These are phyloP conservation scores for Metschnikowia cubensis DNA, from an alignment of 805 yeast genomes.

Conservation along the genomic window DNA sequence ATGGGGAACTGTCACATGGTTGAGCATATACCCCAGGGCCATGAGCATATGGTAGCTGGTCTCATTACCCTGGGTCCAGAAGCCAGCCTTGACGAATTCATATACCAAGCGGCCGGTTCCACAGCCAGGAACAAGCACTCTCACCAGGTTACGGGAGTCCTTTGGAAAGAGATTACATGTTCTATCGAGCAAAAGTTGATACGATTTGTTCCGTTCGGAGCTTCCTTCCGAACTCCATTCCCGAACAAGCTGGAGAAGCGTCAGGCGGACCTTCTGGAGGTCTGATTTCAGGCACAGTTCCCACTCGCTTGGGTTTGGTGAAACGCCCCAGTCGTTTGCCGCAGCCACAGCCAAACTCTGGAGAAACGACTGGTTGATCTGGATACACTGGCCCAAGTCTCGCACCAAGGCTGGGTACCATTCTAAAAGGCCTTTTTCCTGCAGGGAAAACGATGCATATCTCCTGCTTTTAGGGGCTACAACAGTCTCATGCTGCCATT, in stretches of 20 bases:
- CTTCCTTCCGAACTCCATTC: constrained; percentile 61
- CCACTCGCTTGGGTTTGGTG: constrained; percentile 40
- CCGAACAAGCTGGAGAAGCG: constrained; percentile 52
- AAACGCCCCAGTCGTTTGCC: constrained; percentile 50
- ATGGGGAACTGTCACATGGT: constrained; percentile 39
- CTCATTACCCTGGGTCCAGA: constrained; percentile 64
- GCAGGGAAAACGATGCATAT: constrained; percentile 27
- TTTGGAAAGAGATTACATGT: constrained; percentile 37
- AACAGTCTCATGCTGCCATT: constrained; percentile 31
- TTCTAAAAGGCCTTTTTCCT: constrained; percentile 43
- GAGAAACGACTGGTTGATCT: constrained; percentile 43
- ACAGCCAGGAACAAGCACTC: constrained; percentile 59
- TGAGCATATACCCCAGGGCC: constrained; percentile 51
- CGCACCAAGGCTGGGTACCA: constrained; percentile 47
- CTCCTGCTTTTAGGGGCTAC: constrained; percentile 30
- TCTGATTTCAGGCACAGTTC: constrained; percentile 37
- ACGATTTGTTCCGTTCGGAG: constrained; percentile 40
- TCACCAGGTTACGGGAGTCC: constrained; percentile 31
- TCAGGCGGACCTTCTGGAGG: constrained; percentile 53
- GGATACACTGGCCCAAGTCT: constrained; percentile 40
- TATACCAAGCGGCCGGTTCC: constrained; percentile 59
- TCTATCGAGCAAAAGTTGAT: constrained; percentile 34
- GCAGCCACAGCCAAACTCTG: constrained; percentile 39
- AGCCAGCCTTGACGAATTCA: constrained; percentile 53
- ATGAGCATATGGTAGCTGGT: constrained; percentile 62